Conservation (phyloP, 306 rosid species). For the Gynostemma pentaphyllum region DNA sequence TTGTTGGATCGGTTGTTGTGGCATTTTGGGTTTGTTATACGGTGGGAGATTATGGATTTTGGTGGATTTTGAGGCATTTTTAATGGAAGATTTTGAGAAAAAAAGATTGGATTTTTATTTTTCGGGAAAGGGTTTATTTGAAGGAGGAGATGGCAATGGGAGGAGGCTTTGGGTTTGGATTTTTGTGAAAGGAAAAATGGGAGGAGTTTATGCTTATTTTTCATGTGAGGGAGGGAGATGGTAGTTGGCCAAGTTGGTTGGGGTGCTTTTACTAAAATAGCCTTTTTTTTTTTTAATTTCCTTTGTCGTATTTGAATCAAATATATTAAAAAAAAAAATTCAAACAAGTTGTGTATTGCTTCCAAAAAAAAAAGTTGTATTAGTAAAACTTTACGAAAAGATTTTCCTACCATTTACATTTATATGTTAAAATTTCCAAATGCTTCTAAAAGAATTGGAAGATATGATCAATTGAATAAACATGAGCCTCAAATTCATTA, state of each 20-base stretch:
- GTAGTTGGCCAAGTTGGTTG: slow-evolving; percentile 8
- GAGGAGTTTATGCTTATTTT: slow-evolving; percentile 8
- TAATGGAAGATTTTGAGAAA: not conserved
- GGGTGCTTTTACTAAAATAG: not conserved
- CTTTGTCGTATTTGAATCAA: not conserved
- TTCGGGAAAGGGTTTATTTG: not conserved
- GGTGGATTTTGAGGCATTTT: slow-evolving; percentile 19
- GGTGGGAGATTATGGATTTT: not conserved
- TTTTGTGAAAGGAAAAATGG: not conserved
- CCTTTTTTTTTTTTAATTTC: not conserved
- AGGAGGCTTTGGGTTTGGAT: not conserved
- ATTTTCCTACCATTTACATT: too few species aligned
- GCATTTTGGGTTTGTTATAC: not conserved
- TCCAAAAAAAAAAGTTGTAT: too few species aligned
- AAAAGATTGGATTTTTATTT: not conserved
- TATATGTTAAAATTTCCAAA: too few species aligned
- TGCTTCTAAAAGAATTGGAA: too few species aligned
- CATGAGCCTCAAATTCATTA: too few species aligned
- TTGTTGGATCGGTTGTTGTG: not conserved
- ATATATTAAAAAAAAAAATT: not conserved
- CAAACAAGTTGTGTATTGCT: too few species aligned
- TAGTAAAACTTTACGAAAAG: too few species aligned
- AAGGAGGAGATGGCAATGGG: not conserved
- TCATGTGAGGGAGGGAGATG: slow-evolving; percentile 1
- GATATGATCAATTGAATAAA: too few species aligned